phyloP scores from a whole-genome alignment of 2,329 filamentous ascomycete genomes.

The Westerdykella sp. region DNA sequence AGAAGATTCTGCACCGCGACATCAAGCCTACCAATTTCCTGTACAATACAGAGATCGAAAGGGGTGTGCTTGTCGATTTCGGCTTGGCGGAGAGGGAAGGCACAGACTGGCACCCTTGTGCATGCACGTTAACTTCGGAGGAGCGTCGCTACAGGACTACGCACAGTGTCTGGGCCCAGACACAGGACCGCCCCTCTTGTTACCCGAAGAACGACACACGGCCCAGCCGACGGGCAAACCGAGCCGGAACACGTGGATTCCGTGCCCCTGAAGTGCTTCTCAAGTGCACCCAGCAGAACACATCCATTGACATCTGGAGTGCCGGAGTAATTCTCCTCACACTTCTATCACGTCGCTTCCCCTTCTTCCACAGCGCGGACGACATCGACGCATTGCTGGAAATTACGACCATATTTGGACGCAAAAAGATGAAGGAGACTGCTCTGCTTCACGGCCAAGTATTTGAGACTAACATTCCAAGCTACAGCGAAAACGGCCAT shows the following conservation, averaged over 20 bases:
- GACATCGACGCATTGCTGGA: slow-evolving; percentile 97
- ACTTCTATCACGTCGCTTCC: slow-evolving; percentile 83
- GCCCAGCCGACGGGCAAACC: slow-evolving; percentile 82
- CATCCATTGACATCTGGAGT: slow-evolving; percentile 92
- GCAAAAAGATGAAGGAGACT: slow-evolving; percentile 72
- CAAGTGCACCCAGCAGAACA: slow-evolving; percentile 93
- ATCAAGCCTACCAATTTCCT: slow-evolving; percentile 98
- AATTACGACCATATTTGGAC: slow-evolving; percentile 90
- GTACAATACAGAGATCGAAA: slow-evolving; percentile 72
- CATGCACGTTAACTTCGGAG: slow-evolving; percentile 63
- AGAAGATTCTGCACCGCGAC: slow-evolving; percentile 84
- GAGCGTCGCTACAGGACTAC: slow-evolving; percentile 54
- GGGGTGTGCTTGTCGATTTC: slow-evolving; percentile 96
- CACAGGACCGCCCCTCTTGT: slow-evolving; percentile 48
- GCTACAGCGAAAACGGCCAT: slow-evolving; percentile 78
- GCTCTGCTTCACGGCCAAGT: slow-evolving; percentile 83
- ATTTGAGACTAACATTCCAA: slow-evolving; percentile 89
- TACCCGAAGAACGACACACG: slow-evolving; percentile 89
- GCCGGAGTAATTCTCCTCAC: slow-evolving; percentile 96
- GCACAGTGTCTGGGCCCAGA: slow-evolving; percentile 55
- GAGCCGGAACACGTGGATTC: slow-evolving; percentile 91
- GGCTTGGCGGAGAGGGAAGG: slow-evolving; percentile 77
- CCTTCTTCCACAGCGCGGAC: slow-evolving; percentile 98
- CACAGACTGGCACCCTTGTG: slow-evolving; percentile 69
- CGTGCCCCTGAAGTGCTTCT: slow-evolving; percentile 93